Evolutionary conservation across 306 rosid species (phyloP).

Genomic region (Lagenaria siceraria): DNA sequence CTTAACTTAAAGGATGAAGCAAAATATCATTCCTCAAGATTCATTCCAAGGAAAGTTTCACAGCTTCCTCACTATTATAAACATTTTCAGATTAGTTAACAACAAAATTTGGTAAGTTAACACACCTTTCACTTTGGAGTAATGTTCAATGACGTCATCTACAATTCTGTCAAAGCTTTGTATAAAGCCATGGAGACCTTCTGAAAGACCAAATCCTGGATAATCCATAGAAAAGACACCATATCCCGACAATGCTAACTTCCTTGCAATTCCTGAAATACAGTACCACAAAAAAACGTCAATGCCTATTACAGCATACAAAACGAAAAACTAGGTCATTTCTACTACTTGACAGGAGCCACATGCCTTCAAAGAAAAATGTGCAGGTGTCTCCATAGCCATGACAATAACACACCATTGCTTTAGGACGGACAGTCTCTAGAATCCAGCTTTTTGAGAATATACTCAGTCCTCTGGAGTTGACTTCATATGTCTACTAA

Average conservation of each 20-base stretch:
- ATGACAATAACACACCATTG: conserved; percentile 70
- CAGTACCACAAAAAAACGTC: not conserved
- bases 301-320: not conserved
- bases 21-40: not conserved
- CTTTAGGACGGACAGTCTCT: conserved; percentile 40
- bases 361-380: conserved; percentile 91
- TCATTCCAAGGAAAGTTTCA: not conserved
- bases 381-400: conserved; percentile 93
- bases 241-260: conserved; percentile 56
- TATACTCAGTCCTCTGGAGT: conserved; percentile 60
- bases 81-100: not conserved
- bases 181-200: conserved; percentile 78
- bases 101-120: not conserved
- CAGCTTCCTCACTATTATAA: not conserved
- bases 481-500: conserved; percentile 52
- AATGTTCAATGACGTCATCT: conserved; percentile 72
- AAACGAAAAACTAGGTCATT: not conserved
- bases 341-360: not conserved
- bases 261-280: conserved; percentile 71
- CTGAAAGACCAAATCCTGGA: conserved; percentile 95
- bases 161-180: conserved; percentile 60
- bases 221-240: conserved; percentile 92
- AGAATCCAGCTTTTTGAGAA: conserved; percentile 91
- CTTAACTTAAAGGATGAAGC: not conserved
- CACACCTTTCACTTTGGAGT: conserved; percentile 65